A percentile compares a stretch with the other conserved stretches of the same genome.
These are phyloP conservation scores for Lecanicillium sp. DNA, from an alignment of 2,329 filamentous ascomycete genomes.

Conservation along the genomic window DNA sequence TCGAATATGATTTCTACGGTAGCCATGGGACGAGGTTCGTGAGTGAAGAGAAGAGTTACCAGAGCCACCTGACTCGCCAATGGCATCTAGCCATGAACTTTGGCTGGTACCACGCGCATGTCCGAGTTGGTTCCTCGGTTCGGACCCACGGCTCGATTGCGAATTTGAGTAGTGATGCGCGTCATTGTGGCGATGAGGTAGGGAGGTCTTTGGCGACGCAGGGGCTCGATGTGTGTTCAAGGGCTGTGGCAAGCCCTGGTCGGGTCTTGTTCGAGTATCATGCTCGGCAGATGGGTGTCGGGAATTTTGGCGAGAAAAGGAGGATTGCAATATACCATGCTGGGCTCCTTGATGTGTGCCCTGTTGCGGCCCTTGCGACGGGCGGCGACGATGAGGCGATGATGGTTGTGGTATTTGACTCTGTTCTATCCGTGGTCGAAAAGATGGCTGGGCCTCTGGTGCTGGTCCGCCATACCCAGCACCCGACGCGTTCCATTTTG, in stretches of 20 bases:
- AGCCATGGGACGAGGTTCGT: constrained; percentile 60
- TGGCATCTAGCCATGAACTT: constrained; percentile 89
- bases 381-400: too few relatives aligned
- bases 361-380: neutral
- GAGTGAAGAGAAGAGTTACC: constrained; percentile 74
- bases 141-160: constrained; percentile 12
- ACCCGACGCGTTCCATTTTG: neutral
- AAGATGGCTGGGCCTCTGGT: too few relatives aligned
- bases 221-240: constrained; percentile 55
- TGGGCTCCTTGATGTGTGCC: neutral
- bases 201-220: constrained; percentile 30
- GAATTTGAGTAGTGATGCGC: too few relatives aligned
- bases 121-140: constrained; percentile 16
- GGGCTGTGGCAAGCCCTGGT: constrained; percentile 43
- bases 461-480: neutral
- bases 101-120: constrained; percentile 57
- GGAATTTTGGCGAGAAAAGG: constrained; percentile 44
- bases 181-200: constrained; percentile 24
- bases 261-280: constrained; percentile 9
- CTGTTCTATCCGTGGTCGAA: too few relatives aligned
- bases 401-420: too few relatives aligned
- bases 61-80: constrained; percentile 81
- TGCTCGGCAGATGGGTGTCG: constrained; percentile 28
- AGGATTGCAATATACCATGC: constrained; percentile 34
- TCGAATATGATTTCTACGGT: constrained; percentile 62